Percentiles rank a stretch among this genome's conserved stretches.
Conservation (phyloP, 768 basidiomycete genomes). For the Lyophyllum atratum region DNA sequence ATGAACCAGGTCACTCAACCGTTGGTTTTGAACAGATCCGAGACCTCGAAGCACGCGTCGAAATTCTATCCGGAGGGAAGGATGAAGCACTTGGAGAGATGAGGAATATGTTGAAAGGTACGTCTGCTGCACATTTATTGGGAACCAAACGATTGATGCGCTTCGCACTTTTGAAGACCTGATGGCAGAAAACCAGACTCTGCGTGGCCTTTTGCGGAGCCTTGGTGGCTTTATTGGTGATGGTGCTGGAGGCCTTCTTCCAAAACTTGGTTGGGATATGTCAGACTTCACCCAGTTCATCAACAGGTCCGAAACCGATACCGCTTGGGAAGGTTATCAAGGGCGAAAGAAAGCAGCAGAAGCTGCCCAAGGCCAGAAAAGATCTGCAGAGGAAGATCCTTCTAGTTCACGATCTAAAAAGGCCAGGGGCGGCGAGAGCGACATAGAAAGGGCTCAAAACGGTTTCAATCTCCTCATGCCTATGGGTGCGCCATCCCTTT, state of each 20-base stretch:
- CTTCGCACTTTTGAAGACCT: constrained; percentile 50
- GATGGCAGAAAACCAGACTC: constrained; percentile 86
- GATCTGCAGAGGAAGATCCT: constrained; percentile 53
- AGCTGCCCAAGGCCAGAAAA: constrained; percentile 43
- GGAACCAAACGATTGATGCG: background rate
- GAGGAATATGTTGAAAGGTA: constrained; percentile 79
- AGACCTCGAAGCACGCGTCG: constrained; percentile 93
- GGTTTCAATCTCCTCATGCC: constrained; percentile 62
- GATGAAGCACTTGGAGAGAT: constrained; percentile 87
- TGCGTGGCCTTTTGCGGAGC: constrained; percentile 76
- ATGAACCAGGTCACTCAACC: background rate
- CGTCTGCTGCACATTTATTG: constrained; percentile 14
- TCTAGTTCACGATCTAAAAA: constrained; percentile 50
- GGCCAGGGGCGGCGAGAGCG: constrained; percentile 43
- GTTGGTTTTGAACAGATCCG: constrained; percentile 67
- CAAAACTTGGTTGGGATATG: constrained; percentile 78
- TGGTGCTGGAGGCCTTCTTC: constrained; percentile 75
- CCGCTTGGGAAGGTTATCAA: constrained; percentile 89
- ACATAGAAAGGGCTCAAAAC: constrained; percentile 37
- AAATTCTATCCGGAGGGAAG: constrained; percentile 88
- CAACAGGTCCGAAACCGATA: constrained; percentile 89
- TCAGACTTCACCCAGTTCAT: constrained; percentile 80
- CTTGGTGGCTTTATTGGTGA: constrained; percentile 86
- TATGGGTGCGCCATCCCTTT: constrained; percentile 40
- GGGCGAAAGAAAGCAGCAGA: constrained; percentile 55